These are phyloP conservation scores for Podaxis sp. DNA, from an alignment of 768 basidiomycete species.

Conservation along the genomic window DNA sequence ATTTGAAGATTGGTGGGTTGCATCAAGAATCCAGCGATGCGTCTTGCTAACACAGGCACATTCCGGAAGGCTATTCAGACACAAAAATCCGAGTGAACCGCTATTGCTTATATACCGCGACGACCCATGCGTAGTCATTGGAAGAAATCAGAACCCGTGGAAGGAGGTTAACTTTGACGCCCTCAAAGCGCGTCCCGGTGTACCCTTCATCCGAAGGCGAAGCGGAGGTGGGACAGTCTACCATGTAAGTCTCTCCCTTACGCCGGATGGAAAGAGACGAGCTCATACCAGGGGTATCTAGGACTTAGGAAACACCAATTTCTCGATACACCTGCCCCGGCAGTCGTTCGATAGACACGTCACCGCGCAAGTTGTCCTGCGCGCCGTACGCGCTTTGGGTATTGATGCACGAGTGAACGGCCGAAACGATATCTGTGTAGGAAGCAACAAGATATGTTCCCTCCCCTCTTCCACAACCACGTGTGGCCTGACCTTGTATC, in stretches of 20 bases:
- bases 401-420: constrained; percentile 81
- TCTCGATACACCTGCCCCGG: constrained; percentile 88
- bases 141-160: constrained; percentile 98
- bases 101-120: constrained; percentile 87
- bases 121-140: constrained; percentile 85
- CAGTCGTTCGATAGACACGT: constrained; percentile 70
- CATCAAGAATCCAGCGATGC: constrained; percentile 4
- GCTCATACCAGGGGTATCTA: constrained; percentile 24
- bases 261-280: background rate
- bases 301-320: constrained; percentile 98
- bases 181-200: constrained; percentile 38
- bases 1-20: constrained; percentile 82
- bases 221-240: constrained; percentile 97
- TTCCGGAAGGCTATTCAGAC: constrained; percentile 53
- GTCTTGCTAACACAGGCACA: background rate
- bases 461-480: background rate
- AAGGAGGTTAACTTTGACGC: constrained; percentile 83
- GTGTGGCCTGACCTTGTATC: constrained; percentile 10
- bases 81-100: constrained; percentile 60
- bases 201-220: constrained; percentile 79
- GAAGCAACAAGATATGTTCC: constrained; percentile 84
- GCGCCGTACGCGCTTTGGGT: constrained; percentile 73
- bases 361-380: constrained; percentile 73
- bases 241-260: constrained; percentile 57
- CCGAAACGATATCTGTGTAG: constrained; percentile 87